Evolutionary conservation across 371 early-diverging fungal genomes (phyloP), one percentile per base, ranked within the genome.

Genomic region (Blakeslea trispora): DNA sequence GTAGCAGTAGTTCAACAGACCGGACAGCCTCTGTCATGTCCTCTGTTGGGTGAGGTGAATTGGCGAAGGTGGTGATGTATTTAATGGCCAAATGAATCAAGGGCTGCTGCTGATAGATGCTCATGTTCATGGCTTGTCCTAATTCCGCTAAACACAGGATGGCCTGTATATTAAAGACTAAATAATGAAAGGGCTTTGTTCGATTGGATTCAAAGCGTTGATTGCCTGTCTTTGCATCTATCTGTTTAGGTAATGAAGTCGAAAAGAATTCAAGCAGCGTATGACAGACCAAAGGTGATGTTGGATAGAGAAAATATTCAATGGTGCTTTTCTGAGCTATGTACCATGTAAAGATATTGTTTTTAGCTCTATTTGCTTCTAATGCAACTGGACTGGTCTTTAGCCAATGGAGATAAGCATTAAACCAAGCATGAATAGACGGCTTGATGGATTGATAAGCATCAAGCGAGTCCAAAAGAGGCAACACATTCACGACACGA

Each of bases 81-180:
- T 62, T 50, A 5, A 44, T 53, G 1, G 74, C 77, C n/a, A 52
- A 34, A n/a, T 57, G 51, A 15, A 61, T 32, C 11, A 54, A 41
- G 19, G 57, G 49, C 15, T 47, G 32, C 7, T 37, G 9, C 8
- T 35, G 44, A 24, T 61, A 64, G 34, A 55, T 31, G 28, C 68
- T 42, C 6, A 64, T 21, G 1, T 61, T 66, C 1, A 58, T 31
- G 0, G 66, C 54, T 1, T 46, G 23, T 10, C 59, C 71, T 6
- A 69, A 34, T 31, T 69, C 68, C 1, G 71, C 61, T 3, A 79
- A 41, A 43, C 46, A 71, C 1, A 64, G 13, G 17, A 72, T 59
- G 0, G 76, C 79, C 15, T 72, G 61, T 52, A 79, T 44, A 45
- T 79, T 79, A 43, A 79, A 79, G 1, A 55, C 64, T 1, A 76